These are phyloP conservation scores for Candida koratica DNA, from an alignment of 805 yeast species.

Conservation along the genomic window DNA sequence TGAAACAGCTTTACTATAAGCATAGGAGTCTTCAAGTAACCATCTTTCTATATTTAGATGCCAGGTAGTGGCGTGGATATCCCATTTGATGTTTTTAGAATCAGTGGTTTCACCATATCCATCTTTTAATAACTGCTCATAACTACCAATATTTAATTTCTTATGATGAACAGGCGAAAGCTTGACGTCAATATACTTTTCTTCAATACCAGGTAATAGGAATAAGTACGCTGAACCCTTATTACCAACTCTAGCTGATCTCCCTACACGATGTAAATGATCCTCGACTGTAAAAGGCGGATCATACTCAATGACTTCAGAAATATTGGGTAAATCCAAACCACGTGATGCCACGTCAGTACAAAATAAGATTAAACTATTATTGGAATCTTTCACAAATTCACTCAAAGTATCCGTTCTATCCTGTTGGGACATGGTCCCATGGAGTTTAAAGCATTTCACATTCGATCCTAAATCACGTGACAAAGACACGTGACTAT, in stretches of 20 bases:
- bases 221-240: slow-evolving; percentile 75
- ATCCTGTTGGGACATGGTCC: slow-evolving; percentile 79
- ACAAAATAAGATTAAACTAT: slow-evolving; percentile 73
- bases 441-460: slow-evolving; percentile 71
- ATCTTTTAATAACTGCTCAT: slow-evolving; percentile 29
- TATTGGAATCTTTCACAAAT: slow-evolving; percentile 40
- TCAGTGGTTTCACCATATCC: slow-evolving; percentile 36
- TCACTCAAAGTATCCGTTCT: slow-evolving; percentile 73
- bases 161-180: slow-evolving; percentile 38
- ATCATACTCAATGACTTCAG: slow-evolving; percentile 86
- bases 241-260: slow-evolving; percentile 97
- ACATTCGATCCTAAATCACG: slow-evolving; percentile 46
- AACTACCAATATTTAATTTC: slow-evolving; percentile 32
- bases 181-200: slow-evolving; percentile 64
- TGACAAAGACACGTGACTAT: slow-evolving; percentile 49
- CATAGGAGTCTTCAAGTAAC: slow-evolving; percentile 63
- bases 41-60: slow-evolving; percentile 88
- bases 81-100: slow-evolving; percentile 60
- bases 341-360: slow-evolving; percentile 99
- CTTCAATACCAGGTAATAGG: slow-evolving; percentile 86
- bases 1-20: slow-evolving; percentile 64
- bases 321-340: slow-evolving; percentile 81
- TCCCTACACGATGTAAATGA: slow-evolving; percentile 93
- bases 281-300: slow-evolving; percentile 94
- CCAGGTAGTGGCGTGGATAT: slow-evolving; percentile 93